phyloP scores from a whole-genome alignment of 2,329 filamentous ascomycete genomes.

The Berkeleyomyces basicola region DNA sequence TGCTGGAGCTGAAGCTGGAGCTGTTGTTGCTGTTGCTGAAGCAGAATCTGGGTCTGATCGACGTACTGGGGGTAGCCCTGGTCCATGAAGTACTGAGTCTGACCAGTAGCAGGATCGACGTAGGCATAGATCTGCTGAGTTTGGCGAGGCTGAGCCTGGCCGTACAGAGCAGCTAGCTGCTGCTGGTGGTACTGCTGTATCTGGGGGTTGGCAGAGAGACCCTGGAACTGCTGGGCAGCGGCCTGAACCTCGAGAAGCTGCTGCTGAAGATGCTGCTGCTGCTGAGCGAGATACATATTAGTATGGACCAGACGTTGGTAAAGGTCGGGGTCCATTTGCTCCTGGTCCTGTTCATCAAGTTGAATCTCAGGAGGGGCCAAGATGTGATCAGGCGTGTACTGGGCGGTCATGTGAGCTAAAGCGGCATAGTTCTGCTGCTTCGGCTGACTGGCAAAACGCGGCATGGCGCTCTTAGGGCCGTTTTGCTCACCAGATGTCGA shows the following conservation, averaged over 20 bases:
- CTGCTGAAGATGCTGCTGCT: slow-evolving; percentile 89
- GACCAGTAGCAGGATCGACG: slow-evolving; percentile 73
- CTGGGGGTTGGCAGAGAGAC: slow-evolving; percentile 48
- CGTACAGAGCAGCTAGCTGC: slow-evolving; percentile 24
- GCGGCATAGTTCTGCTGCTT: slow-evolving; percentile 21
- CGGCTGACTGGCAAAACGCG: slow-evolving; percentile 24
- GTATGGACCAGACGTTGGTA: slow-evolving; percentile 83
- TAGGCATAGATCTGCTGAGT: slow-evolving; percentile 38
- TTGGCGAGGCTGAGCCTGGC: slow-evolving; percentile 21
- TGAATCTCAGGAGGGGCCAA: slow-evolving; percentile 69
- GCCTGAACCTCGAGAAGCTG: slow-evolving; percentile 73
- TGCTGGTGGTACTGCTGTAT: slow-evolving; percentile 31
- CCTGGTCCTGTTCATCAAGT: slow-evolving; percentile 50
- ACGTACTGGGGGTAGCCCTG: slow-evolving; percentile 34
- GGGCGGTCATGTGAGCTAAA: slow-evolving; percentile 24
- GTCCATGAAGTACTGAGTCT: slow-evolving; percentile 67
- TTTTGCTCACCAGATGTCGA: slow-evolving; percentile 25
- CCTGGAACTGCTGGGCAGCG: slow-evolving; percentile 68
- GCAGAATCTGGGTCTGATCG: slow-evolving; percentile 20
- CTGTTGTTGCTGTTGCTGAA: slow-evolving; percentile 30
- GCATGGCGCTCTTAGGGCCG: slow-evolving; percentile 41
- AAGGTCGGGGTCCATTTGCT: slow-evolving; percentile 67
- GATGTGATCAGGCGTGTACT: slow-evolving; percentile 74
- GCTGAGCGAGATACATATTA: slow-evolving; percentile 81
- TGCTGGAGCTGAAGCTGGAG: slow-evolving; percentile 25